Conservation (phyloP, 2,329 filamentous ascomycete genomes). For the Pseudogymnoascus sp. region DNA sequence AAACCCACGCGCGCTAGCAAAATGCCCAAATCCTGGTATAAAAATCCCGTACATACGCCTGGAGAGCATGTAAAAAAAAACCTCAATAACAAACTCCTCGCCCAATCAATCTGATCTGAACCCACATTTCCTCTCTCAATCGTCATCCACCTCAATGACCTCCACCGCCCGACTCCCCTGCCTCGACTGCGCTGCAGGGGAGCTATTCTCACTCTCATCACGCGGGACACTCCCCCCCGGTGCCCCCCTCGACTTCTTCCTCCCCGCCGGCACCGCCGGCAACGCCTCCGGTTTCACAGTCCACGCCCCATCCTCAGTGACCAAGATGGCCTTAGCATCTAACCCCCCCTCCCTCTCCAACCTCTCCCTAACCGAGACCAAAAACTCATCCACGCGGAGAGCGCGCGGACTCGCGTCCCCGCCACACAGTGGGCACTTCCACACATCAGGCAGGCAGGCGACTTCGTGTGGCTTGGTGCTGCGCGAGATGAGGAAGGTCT, state of each 20-base stretch:
- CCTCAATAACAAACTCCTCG: background rate
- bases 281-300: slow-evolving; percentile 36
- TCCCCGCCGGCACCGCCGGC: slow-evolving; percentile 14
- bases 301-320: slow-evolving; percentile 62
- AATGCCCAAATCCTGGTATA: background rate
- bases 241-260: slow-evolving; percentile 16
- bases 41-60: background rate
- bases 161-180: slow-evolving; percentile 16
- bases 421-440: slow-evolving; percentile 81
- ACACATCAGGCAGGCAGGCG: slow-evolving; percentile 58
- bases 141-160: slow-evolving; percentile 25
- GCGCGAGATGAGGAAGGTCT: slow-evolving; percentile 69
- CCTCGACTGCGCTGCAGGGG: slow-evolving; percentile 13
- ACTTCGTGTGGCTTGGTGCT: slow-evolving; percentile 38
- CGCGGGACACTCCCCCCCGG: slow-evolving; percentile 15
- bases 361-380: slow-evolving; percentile 52
- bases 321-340: slow-evolving; percentile 51
- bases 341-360: slow-evolving; percentile 45
- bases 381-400: slow-evolving; percentile 67
- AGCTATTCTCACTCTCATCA: slow-evolving; percentile 13
- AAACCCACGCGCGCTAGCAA: background rate
- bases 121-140: slow-evolving; percentile 14
- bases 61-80: background rate
- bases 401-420: slow-evolving; percentile 67
- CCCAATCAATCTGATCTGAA: background rate